phyloP scores from a whole-genome alignment of 345 rosid species.

The Populus alba region DNA sequence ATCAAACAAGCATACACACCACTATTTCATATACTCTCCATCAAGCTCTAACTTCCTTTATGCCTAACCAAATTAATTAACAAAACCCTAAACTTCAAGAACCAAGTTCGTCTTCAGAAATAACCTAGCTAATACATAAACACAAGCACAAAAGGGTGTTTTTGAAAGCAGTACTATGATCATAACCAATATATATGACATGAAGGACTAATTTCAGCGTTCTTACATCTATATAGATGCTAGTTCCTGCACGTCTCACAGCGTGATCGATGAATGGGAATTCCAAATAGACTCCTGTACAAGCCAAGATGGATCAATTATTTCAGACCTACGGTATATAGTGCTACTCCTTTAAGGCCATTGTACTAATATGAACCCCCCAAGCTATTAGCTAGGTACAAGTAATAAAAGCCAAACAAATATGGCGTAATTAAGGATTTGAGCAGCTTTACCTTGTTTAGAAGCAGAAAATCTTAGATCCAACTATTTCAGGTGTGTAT shows the following conservation, averaged over 20 bases:
- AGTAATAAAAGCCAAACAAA: neutral
- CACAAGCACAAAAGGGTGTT: neutral
- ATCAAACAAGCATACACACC: neutral
- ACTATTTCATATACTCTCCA: neutral
- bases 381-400: too few species aligned
- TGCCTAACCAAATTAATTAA: neutral
- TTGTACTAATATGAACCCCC: neutral
- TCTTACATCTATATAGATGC: neutral
- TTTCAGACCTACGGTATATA: neutral
- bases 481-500: neutral
- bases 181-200: neutral
- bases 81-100: slow-evolving; percentile 13
- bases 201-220: neutral
- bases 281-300: neutral
- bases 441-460: neutral
- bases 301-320: neutral
- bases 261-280: neutral
- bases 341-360: neutral
- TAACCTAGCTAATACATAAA: neutral
- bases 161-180: neutral
- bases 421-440: neutral
- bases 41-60: neutral
- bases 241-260: neutral
- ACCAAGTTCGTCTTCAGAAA: neutral
- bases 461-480: slow-evolving; percentile 14